These are phyloP conservation scores for Amanita fuliginea DNA, from an alignment of 768 basidiomycete genomes.

Conservation along the genomic window DNA sequence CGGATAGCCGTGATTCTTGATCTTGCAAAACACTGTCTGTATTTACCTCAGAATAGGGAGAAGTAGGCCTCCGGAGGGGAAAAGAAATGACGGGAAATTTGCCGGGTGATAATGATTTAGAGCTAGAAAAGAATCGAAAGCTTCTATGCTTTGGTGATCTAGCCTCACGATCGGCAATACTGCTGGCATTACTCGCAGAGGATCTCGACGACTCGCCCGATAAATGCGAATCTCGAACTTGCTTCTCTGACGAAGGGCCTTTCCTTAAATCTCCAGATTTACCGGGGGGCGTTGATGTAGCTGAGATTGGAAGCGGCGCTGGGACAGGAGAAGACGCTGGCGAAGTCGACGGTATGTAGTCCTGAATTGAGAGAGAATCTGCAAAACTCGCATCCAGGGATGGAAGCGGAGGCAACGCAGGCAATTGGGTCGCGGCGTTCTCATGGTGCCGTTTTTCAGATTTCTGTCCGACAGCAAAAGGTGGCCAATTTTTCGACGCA, in stretches of 20 bases:
- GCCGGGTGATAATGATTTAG: constrained; percentile 4
- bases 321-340: not conserved
- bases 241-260: not conserved
- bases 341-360: not conserved
- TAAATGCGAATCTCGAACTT: constrained; percentile 6
- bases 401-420: constrained; percentile 1
- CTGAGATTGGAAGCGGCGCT: not conserved
- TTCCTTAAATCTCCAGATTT: not conserved
- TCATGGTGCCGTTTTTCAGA: constrained; percentile 28
- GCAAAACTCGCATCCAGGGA: not conserved
- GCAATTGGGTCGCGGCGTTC: constrained; percentile 1
- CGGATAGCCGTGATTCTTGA: not conserved
- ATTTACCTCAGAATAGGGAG: not conserved
- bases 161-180: not conserved
- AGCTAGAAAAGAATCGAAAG: constrained; percentile 4
- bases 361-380: not conserved
- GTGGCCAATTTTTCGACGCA: constrained; percentile 15
- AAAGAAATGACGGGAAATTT: constrained; percentile 8
- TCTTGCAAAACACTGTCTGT: not conserved
- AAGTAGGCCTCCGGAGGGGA: constrained; percentile 4
- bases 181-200: constrained; percentile 2
- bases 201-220: constrained; percentile 7
- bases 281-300: not conserved
- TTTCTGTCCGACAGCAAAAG: constrained; percentile 34
- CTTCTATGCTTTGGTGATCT: not conserved